Percentiles rank a stretch among this genome's conserved stretches.
Evolutionary conservation across 495 filamentous ascomycete species (phyloP).

Genomic region (Poronia punctata): DNA sequence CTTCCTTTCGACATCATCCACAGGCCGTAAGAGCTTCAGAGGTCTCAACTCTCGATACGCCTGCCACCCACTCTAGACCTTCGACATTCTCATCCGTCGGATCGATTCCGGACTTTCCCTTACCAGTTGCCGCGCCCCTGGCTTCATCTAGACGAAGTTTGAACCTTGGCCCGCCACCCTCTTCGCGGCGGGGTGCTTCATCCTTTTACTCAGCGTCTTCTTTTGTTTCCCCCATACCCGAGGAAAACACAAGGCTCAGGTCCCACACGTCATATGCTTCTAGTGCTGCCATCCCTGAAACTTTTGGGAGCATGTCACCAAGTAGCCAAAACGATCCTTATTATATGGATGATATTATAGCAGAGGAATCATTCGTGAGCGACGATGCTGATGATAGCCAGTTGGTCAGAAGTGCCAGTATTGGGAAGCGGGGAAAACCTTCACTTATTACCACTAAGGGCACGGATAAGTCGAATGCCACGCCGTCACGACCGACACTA

Average conservation of each 20-base stretch:
- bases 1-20: conserved; percentile 44
- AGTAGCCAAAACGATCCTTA: conserved; percentile 39
- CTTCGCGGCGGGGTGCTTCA: conserved; percentile 59
- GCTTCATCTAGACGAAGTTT: conserved; percentile 45
- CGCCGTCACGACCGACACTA: conserved; percentile 23
- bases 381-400: conserved; percentile 54
- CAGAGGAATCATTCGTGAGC: conserved; percentile 42
- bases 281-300: conserved; percentile 69
- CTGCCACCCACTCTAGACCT: conserved; percentile 36
- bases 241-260: conserved; percentile 60
- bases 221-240: conserved; percentile 81
- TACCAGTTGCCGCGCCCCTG: conserved; percentile 35
- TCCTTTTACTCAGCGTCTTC: conserved; percentile 70
- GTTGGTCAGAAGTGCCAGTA: conserved; percentile 70
- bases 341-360: conserved; percentile 40
- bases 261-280: conserved; percentile 71
- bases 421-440: conserved; percentile 67
- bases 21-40: conserved; percentile 26
- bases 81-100: conserved; percentile 51
- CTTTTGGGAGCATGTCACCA: conserved; percentile 48
- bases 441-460: conserved; percentile 56
- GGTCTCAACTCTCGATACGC: conserved; percentile 31
- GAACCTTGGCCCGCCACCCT: conserved; percentile 58
- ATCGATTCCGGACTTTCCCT: conserved; percentile 56
- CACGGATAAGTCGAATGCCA: conserved; percentile 18